Conservation (phyloP, 441 rosid species). For the Theobroma grandiflorum region DNA sequence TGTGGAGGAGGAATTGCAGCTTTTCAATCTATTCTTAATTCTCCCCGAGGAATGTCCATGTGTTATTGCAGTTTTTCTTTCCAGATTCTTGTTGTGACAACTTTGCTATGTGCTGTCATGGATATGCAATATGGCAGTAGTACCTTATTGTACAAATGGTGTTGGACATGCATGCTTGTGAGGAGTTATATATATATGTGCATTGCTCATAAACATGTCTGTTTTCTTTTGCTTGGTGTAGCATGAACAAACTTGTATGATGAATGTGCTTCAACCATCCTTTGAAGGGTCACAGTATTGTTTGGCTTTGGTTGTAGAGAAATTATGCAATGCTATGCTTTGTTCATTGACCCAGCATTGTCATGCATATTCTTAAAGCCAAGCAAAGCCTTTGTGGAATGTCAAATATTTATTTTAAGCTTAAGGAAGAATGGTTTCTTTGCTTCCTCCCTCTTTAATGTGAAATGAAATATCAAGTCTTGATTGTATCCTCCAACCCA, state of each 20-base stretch:
- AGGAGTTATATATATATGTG: background rate
- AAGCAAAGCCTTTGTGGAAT: background rate
- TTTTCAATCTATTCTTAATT: conserved; percentile 14
- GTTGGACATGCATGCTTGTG: background rate
- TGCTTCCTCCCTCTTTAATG: background rate
- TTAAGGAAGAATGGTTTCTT: background rate
- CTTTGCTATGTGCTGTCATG: background rate
- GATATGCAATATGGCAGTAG: background rate
- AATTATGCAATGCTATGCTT: background rate
- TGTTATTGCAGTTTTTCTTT: background rate
- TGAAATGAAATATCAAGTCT: background rate
- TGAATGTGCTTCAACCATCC: background rate
- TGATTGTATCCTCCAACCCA: background rate
- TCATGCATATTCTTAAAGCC: conserved; percentile 2
- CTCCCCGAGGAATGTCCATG: background rate
- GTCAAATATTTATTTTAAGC: conserved; percentile 3
- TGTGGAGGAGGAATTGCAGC: conserved; percentile 9
- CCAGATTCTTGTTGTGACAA: background rate
- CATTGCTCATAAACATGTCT: background rate
- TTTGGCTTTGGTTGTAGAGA: background rate
- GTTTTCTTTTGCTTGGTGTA: background rate
- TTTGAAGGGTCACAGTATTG: background rate
- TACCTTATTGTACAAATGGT: background rate
- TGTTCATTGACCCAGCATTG: conserved; percentile 1
- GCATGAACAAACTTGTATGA: background rate